A percentile compares a stretch with the other conserved stretches of the same genome.
Conservation (phyloP, 139 green algal genomes). For the Limnomonas spitsbergensis region DNA sequence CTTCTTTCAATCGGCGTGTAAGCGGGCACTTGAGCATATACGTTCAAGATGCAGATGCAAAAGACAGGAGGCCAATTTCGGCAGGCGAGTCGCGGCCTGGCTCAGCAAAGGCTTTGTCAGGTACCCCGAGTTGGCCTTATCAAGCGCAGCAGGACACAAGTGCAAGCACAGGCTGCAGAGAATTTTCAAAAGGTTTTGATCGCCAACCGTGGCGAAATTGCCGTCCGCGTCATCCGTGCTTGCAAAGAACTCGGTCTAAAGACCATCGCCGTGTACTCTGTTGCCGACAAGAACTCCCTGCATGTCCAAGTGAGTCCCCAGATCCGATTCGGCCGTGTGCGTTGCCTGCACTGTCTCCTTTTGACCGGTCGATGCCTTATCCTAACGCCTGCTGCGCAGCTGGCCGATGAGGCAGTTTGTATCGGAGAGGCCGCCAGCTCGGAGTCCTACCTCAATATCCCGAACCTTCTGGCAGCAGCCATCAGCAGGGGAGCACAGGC, state of each 20-base stretch:
- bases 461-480: slow-evolving; percentile 88
- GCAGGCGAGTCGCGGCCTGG: too few relatives aligned
- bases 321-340: too few relatives aligned
- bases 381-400: slow-evolving; percentile 42
- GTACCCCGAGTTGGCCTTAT: background rate
- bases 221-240: slow-evolving; percentile 87
- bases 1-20: too few relatives aligned
- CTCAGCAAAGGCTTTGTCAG: background rate
- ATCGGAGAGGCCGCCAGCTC: slow-evolving; percentile 81
- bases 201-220: slow-evolving; percentile 91
- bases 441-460: slow-evolving; percentile 93
- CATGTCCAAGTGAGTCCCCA: slow-evolving; percentile 6
- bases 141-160: background rate
- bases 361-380: too few relatives aligned
- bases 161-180: background rate
- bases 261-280: slow-evolving; percentile 89
- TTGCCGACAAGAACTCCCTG: slow-evolving; percentile 80
- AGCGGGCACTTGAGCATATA: too few relatives aligned
- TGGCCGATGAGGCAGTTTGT: slow-evolving; percentile 92
- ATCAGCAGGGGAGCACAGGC: slow-evolving; percentile 80
- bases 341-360: too few relatives aligned
- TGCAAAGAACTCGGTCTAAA: slow-evolving; percentile 89
- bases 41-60: too few relatives aligned
- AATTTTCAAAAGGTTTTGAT: slow-evolving; percentile 72
- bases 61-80: too few relatives aligned